phyloP scores from a whole-genome alignment of 1,284 basidiomycete genomes.

The Ganoderma leucocontextum region DNA sequence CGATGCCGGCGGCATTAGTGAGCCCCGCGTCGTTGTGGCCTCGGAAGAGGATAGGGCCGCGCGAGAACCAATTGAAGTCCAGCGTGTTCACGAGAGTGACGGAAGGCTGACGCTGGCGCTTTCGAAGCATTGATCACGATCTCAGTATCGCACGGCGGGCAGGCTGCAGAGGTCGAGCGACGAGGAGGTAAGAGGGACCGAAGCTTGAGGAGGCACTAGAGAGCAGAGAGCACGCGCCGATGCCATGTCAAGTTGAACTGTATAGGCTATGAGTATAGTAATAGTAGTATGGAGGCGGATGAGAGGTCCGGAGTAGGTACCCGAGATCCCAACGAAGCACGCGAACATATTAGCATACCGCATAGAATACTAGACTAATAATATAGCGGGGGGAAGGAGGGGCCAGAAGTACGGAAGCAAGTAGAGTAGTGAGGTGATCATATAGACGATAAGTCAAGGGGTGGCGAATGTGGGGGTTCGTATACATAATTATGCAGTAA shows the following conservation, averaged over 20 bases:
- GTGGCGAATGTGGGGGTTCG: slow-evolving; percentile 12
- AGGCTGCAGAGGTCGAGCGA: background rate
- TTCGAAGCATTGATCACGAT: background rate
- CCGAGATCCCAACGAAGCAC: background rate
- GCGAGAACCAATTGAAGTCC: background rate
- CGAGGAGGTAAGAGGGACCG: background rate
- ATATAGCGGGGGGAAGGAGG: slow-evolving; percentile 17
- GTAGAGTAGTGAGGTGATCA: slow-evolving; percentile 32
- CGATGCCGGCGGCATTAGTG: background rate
- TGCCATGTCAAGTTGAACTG: slow-evolving; percentile 6
- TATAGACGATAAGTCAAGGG: slow-evolving; percentile 33
- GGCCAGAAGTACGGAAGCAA: slow-evolving; percentile 16
- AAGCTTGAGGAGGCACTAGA: background rate
- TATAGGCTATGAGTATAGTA: slow-evolving; percentile 7
- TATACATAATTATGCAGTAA: slow-evolving; percentile 34
- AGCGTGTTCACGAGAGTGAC: background rate
- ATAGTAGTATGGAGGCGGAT: slow-evolving; percentile 1
- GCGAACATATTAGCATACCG: slow-evolving; percentile 17
- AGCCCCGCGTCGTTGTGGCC: background rate
- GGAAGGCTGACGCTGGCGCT: background rate
- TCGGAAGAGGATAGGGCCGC: background rate
- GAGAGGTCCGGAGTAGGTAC: slow-evolving; percentile 7
- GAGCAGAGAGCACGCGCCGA: background rate
- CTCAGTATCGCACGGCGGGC: background rate
- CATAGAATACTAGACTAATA: slow-evolving; percentile 21